Evolutionary conservation across 1,284 basidiomycete genomes (phyloP).

Genomic region (Golubevia sp.): DNA sequence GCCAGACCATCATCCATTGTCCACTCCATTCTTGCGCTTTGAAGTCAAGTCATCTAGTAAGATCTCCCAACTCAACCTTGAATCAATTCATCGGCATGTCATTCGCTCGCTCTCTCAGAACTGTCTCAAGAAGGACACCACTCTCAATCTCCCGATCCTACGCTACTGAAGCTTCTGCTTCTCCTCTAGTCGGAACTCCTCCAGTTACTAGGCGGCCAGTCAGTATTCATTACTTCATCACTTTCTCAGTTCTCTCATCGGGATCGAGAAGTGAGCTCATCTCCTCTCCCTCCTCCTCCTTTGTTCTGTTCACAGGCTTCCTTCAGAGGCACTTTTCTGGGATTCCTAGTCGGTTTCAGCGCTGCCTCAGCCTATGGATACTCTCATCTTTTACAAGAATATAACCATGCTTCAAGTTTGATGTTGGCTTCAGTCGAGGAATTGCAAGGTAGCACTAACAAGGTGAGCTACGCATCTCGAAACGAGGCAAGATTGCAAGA

Average conservation of each 20-base stretch:
- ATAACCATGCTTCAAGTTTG: conserved; percentile 79
- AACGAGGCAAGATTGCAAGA: too few species aligned
- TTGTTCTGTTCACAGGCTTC: background rate
- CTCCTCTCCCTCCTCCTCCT: background rate
- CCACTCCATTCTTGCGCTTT: too few species aligned
- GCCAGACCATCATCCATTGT: too few species aligned
- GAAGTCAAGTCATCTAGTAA: too few species aligned
- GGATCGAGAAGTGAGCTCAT: too few species aligned
- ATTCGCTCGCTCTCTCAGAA: background rate
- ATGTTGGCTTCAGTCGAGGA: conserved; percentile 85
- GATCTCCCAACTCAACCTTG: too few species aligned
- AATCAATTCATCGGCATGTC: too few species aligned
- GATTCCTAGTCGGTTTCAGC: conserved; percentile 87
- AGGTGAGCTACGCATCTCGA: conserved; percentile 70
- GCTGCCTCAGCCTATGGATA: conserved; percentile 76
- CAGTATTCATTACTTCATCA: background rate
- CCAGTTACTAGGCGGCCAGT: background rate
- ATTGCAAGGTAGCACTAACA: conserved; percentile 78
- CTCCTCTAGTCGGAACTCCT: background rate
- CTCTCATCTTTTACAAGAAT: conserved; percentile 85
- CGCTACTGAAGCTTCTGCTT: background rate
- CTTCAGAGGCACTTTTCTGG: conserved; percentile 66
- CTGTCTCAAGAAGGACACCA: background rate
- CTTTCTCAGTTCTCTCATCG: too few species aligned
- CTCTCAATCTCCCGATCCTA: background rate